Percentiles rank a stretch among this genome's conserved stretches.
These are phyloP conservation scores for Zasmidium cellare DNA, from an alignment of 2,329 filamentous ascomycete genomes.

Conservation along the genomic window DNA sequence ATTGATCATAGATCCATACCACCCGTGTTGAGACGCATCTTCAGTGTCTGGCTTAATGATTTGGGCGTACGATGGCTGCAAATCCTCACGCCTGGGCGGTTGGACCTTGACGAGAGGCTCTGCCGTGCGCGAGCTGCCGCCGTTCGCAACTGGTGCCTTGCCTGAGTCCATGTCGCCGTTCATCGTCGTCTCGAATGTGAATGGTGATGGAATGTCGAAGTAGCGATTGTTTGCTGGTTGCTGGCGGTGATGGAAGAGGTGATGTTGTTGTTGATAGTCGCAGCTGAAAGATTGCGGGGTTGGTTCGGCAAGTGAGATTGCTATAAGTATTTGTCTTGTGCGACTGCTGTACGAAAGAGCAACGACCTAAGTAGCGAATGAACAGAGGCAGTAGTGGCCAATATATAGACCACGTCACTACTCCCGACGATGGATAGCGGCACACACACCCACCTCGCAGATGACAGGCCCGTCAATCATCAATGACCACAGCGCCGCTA, in stretches of 20 bases:
- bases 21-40: conserved; percentile 72
- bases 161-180: conserved; percentile 30
- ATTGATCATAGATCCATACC: conserved; percentile 76
- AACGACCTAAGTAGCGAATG: too few species aligned
- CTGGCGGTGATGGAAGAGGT: too few species aligned
- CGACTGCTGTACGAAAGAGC: too few species aligned
- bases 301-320: not conserved
- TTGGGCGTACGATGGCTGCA: conserved; percentile 72
- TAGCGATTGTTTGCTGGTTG: not conserved
- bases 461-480: too few species aligned
- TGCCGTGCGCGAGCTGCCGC: conserved; percentile 18
- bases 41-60: conserved; percentile 59
- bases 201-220: conserved; percentile 1
- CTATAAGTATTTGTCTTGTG: too few species aligned
- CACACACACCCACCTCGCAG: too few species aligned
- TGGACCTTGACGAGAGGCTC: conserved; percentile 60
- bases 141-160: conserved; percentile 37
- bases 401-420: too few species aligned
- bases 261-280: too few species aligned
- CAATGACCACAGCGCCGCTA: too few species aligned
- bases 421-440: too few species aligned
- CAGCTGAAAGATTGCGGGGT: not conserved
- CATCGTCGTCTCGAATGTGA: conserved; percentile 13
- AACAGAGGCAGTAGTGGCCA: too few species aligned
- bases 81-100: conserved; percentile 77